phyloP scores from a whole-genome alignment of 148 eudicot genomes.

The Nepenthes gracilis region DNA sequence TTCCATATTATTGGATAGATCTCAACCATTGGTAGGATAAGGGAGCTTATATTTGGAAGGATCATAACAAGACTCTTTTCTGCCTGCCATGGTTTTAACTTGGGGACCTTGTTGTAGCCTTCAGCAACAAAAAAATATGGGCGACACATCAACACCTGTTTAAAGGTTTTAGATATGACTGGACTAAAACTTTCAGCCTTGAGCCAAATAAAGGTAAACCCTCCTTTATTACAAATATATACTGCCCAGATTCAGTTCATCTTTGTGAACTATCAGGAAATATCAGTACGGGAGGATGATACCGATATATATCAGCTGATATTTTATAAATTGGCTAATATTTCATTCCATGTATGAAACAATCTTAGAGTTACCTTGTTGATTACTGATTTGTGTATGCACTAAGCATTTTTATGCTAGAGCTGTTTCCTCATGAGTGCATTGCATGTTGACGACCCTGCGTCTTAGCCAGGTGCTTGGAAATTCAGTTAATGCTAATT shows the following conservation, averaged over 20 bases:
- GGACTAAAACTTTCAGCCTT: slow-evolving; percentile 74
- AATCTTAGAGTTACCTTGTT: too few species aligned
- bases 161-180: slow-evolving; percentile 79
- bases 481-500: slow-evolving; percentile 2
- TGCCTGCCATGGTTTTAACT: slow-evolving; percentile 7
- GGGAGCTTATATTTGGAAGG: too few species aligned
- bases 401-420: background rate
- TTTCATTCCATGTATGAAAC: too few species aligned
- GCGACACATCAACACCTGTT: slow-evolving; percentile 49
- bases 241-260: background rate
- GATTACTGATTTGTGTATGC: background rate
- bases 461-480: background rate
- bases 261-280: too few species aligned
- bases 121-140: slow-evolving; percentile 46
- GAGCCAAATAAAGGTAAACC: slow-evolving; percentile 60
- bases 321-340: too few species aligned
- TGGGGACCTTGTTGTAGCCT: slow-evolving; percentile 31
- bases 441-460: background rate
- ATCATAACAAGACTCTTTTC: background rate
- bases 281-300: too few species aligned
- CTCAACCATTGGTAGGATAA: too few species aligned
- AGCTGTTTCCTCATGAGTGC: background rate
- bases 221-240: background rate
- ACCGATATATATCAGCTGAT: too few species aligned
- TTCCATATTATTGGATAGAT: too few species aligned